A percentile compares a stretch with the other conserved stretches of the same genome.
phyloP scores from a whole-genome alignment of 2,329 filamentous ascomycete genomes.

The Diplocarpon rosae region DNA sequence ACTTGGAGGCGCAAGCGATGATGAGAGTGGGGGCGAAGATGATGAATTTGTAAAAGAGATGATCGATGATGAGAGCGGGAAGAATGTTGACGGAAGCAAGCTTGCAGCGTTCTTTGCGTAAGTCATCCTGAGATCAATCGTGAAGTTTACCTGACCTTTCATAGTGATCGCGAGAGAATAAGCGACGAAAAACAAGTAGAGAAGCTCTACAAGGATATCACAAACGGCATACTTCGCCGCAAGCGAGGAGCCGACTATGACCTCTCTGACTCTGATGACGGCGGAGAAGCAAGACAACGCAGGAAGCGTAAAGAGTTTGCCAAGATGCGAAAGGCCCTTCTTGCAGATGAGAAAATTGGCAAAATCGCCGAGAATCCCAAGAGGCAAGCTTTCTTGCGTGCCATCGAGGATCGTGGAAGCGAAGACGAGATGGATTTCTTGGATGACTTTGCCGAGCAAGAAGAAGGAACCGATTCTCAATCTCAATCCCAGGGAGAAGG shows the following conservation, averaged over 20 bases:
- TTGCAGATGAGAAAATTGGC: slow-evolving; percentile 80
- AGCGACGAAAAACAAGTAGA: slow-evolving; percentile 80
- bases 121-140: slow-evolving; percentile 31
- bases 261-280: slow-evolving; percentile 85
- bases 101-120: slow-evolving; percentile 84
- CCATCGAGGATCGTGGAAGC: slow-evolving; percentile 71
- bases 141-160: slow-evolving; percentile 1
- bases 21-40: slow-evolving; percentile 68
- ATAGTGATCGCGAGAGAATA: slow-evolving; percentile 65
- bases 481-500: slow-evolving; percentile 29
- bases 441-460: slow-evolving; percentile 37
- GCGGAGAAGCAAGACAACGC: slow-evolving; percentile 62
- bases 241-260: slow-evolving; percentile 74
- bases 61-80: slow-evolving; percentile 74
- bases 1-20: slow-evolving; percentile 78
- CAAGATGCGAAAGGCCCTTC: slow-evolving; percentile 80
- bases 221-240: slow-evolving; percentile 73
- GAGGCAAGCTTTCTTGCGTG: slow-evolving; percentile 79
- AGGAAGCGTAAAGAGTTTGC: slow-evolving; percentile 82
- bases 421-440: slow-evolving; percentile 72
- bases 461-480: slow-evolving; percentile 30
- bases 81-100: slow-evolving; percentile 68
- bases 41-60: slow-evolving; percentile 70
- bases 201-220: slow-evolving; percentile 87
- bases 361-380: slow-evolving; percentile 85